Evolutionary conservation across 2,329 filamentous ascomycete genomes (phyloP).

Genomic region (Bipolaris bicolor): DNA sequence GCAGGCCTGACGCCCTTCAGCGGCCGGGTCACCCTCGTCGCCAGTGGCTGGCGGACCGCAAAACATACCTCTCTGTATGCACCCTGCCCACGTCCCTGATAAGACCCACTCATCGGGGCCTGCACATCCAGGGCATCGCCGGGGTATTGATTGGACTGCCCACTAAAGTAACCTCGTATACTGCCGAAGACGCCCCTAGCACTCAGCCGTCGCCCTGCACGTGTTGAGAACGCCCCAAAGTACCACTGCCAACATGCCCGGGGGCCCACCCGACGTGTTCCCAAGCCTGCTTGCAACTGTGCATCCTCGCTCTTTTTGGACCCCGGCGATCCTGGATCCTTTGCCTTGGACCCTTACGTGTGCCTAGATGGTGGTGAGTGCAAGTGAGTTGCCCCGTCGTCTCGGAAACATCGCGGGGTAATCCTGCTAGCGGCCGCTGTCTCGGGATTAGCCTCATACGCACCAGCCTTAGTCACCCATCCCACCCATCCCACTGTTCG

Average conservation of each 20-base stretch:
- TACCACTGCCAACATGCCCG: neutral
- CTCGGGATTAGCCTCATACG: neutral
- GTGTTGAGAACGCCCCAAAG: neutral
- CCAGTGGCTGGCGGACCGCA: neutral
- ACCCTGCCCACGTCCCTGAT: neutral
- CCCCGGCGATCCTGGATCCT: neutral
- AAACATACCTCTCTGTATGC: neutral
- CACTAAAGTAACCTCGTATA: neutral
- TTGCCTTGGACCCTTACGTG: neutral
- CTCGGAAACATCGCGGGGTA: conserved; percentile 4
- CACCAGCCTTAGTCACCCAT: neutral
- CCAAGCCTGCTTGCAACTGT: neutral
- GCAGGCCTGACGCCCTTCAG: neutral
- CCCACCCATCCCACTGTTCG: neutral
- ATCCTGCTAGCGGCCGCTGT: neutral
- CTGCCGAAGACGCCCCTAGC: neutral
- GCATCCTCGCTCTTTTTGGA: neutral
- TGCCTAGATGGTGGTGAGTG: neutral
- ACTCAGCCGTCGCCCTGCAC: neutral
- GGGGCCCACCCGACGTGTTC: neutral
- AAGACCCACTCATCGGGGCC: neutral
- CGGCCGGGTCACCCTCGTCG: neutral
- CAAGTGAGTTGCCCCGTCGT: neutral
- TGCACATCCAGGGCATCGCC: neutral
- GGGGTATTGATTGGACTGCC: neutral